phyloP scores from a whole-genome alignment of 2,329 filamentous ascomycete genomes.

The Scleromitrula shiraiana region DNA sequence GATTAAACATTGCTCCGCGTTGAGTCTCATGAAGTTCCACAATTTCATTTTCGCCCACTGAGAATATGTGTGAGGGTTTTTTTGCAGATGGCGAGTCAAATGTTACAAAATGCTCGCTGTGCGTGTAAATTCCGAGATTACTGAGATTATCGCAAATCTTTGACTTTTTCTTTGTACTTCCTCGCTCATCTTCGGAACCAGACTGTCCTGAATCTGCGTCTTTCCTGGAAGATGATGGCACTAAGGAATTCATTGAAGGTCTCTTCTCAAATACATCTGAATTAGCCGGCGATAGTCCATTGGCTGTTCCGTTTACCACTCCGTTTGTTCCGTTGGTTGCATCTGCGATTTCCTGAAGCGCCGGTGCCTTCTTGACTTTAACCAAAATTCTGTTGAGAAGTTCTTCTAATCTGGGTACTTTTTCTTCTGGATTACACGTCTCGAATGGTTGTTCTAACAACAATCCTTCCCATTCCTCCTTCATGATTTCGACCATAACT shows the following conservation, averaged over 20 bases:
- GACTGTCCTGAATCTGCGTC: constrained; percentile 23
- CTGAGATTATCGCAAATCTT: constrained; percentile 66
- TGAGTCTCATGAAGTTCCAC: constrained; percentile 50
- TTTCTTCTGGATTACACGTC: constrained; percentile 36
- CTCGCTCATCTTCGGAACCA: constrained; percentile 27
- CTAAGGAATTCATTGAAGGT: constrained; percentile 13
- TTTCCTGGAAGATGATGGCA: constrained; percentile 14
- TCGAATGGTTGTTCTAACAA: constrained; percentile 55
- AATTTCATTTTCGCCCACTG: constrained; percentile 55
- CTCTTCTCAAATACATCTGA: not conserved
- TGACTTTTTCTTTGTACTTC: constrained; percentile 25
- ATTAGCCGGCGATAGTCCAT: constrained; percentile 1
- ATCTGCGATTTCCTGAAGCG: not conserved
- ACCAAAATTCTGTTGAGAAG: constrained; percentile 74
- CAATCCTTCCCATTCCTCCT: constrained; percentile 70
- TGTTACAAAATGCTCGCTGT: constrained; percentile 70
- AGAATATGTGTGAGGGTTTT: constrained; percentile 60
- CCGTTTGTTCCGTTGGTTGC: not conserved
- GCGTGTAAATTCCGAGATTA: constrained; percentile 74
- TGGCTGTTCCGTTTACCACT: not conserved
- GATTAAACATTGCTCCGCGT: constrained; percentile 58
- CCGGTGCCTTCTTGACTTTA: constrained; percentile 58
- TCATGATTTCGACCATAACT: constrained; percentile 91
- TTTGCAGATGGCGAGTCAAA: constrained; percentile 58
- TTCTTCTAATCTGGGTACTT: constrained; percentile 62